Evolutionary conservation across 2,329 filamentous ascomycete species (phyloP).

Genomic region (Penicillium concentricum): DNA sequence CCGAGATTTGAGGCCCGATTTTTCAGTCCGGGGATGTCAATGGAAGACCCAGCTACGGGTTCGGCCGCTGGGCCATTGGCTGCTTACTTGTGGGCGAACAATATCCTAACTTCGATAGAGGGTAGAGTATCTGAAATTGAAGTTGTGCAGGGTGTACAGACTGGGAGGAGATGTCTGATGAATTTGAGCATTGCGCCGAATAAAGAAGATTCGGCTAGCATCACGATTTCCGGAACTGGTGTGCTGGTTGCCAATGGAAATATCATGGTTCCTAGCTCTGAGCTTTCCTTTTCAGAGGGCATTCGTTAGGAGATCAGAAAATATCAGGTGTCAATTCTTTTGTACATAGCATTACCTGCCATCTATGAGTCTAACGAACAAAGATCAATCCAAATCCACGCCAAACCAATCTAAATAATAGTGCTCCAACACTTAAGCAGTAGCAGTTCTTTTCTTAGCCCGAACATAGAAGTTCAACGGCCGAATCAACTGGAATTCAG

Average conservation of each 20-base stretch:
- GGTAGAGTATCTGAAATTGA: constrained; percentile 1
- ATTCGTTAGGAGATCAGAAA: neutral
- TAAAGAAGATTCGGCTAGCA: neutral
- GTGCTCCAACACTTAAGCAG: neutral
- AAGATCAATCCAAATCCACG: neutral
- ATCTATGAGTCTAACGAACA: neutral
- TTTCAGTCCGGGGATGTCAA: constrained; percentile 22
- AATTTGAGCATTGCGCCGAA: constrained; percentile 4
- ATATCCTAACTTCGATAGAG: neutral
- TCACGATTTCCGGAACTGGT: constrained; percentile 5
- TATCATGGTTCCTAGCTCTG: neutral
- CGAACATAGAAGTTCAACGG: constrained; percentile 22
- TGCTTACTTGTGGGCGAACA: constrained; percentile 14
- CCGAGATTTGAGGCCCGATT: constrained; percentile 17
- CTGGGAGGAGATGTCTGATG: constrained; percentile 17
- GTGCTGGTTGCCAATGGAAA: constrained; percentile 10
- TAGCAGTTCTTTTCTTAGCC: constrained; percentile 7
- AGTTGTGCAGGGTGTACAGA: constrained; percentile 16
- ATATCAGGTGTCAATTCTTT: neutral
- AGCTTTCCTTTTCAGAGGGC: neutral
- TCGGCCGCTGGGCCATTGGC: constrained; percentile 20
- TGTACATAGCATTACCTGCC: neutral
- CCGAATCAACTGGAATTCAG: constrained; percentile 20
- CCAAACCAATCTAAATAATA: neutral
- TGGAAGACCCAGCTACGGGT: constrained; percentile 22